Base-by-base conservation (phyloP, 2,329 filamentous ascomycete species). In the Onygenales sp. region DNA sequence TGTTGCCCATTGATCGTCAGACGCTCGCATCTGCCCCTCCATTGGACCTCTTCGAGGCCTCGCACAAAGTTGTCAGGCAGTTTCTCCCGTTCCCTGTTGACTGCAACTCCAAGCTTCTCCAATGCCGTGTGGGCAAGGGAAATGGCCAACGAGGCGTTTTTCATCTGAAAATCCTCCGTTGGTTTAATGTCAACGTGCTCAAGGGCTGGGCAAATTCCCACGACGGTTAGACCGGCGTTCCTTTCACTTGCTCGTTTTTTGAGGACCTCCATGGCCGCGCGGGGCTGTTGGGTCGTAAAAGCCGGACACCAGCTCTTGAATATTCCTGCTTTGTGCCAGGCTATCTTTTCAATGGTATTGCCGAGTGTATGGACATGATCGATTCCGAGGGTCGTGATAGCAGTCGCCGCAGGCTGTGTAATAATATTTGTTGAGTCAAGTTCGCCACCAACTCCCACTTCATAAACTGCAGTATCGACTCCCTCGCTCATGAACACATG, bases 241-340 rank as follows among this genome's bases (percentile, higher is more conserved):
- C 77, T 80, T 52, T 83, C 79, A 6, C 43, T 55, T 0, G 83
- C 82, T 43, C 82, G 66, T 3, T 70, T 55, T 43, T 67, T 60
- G 13, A 83, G 60, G 0, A 81, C 78, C n/a, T 65, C 59, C 11
- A 71, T 66, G 1, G 75, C 76, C 1, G 63, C 69, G 1, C 73
- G 68, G 0, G 73, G 63, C 62, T 84, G 81, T 44, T 75, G 68
- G 7, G 80, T 69, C 0, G 78, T 80, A 47, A 84, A 83, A 2
- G 79, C 79, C 9, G 76, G 73, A 6, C 73, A 73, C 0, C 77
- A 79, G 0, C 62, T 55, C 67, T 85, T 86, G 72, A 85, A 80
- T 55, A 87, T 83, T 2, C 84, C 84, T 1, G 81, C 81, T 67
- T 88, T 88, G 65, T 88, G 83, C 84, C 85, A 87, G 0, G 85